Evolutionary conservation across 2,329 filamentous ascomycete genomes (phyloP), one percentile per base, ranked within the genome.

Genomic region (Colletotrichum sp.): DNA sequence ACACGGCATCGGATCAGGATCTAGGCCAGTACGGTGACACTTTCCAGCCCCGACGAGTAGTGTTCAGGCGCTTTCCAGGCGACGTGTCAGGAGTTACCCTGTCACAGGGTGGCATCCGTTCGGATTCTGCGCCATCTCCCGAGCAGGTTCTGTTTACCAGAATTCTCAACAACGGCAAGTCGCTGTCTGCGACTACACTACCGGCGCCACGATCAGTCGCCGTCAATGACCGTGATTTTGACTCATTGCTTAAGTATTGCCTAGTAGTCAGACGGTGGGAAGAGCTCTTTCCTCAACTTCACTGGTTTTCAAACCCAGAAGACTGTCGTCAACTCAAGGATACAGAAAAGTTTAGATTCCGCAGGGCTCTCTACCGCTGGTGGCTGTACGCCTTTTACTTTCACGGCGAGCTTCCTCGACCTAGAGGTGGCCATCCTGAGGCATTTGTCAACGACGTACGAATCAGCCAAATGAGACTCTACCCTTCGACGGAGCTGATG

Each of bases 381-480:
- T 90, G 89, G 89, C 83, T 90, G 6, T 91, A 89, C 77, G 85
- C 88, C 8, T 85, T 86, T 39, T 87, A 89, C 75, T 91, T 91
- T 74, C 89, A 91, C 63, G 86, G 86, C 13, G 85, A 86, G 36
- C 81, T 83, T 43, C 84, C 83, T 12, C 81, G 83, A 30, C 85
- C 85, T 6, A 82, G 83, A 10, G 71, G 82, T 55, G 84, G 84
- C 3, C 81, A 84, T 60, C 85, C 85, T 0, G 84, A 85, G 74
- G 83, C 85, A 13, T 83, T 81, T 30, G 84, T 84, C 10, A 84
- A 87, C 60, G 84, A 87, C 66, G 78, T 86, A 14, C 83, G 88
- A 60, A 84, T 83, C 32, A 87, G 84, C 59, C 85, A 87, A 76
- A 82, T 90, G 79, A 85, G 87, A n/a, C 78, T 82, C 61, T 81